phyloP scores from a whole-genome alignment of 768 basidiomycete genomes.

The Suillus americanus region DNA sequence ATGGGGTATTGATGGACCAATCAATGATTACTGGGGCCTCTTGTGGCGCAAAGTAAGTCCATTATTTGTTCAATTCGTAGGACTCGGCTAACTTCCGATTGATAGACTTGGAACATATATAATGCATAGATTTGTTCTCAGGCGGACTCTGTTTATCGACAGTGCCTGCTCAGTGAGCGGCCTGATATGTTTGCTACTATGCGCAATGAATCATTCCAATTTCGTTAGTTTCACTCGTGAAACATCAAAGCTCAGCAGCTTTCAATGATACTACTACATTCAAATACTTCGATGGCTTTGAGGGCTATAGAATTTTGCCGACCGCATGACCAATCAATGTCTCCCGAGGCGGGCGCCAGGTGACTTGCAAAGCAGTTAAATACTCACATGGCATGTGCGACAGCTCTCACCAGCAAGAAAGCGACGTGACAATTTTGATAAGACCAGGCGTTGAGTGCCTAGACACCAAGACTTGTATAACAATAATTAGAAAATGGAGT shows the following conservation, averaged over 20 bases:
- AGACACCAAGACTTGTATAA: background rate
- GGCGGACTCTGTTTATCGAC: background rate
- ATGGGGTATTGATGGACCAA: conserved; percentile 89
- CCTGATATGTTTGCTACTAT: background rate
- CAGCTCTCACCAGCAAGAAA: background rate
- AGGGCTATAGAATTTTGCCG: background rate
- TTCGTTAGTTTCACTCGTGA: background rate
- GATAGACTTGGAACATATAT: conserved; percentile 32
- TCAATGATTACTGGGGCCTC: conserved; percentile 77
- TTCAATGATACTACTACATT: background rate
- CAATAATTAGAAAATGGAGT: background rate
- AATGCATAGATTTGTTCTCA: conserved; percentile 18
- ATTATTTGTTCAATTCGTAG: background rate
- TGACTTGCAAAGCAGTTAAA: background rate
- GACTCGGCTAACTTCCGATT: conserved; percentile 7
- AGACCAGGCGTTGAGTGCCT: background rate
- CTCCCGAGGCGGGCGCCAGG: background rate
- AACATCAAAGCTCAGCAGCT: background rate
- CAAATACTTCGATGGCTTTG: background rate
- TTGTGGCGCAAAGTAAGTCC: conserved; percentile 66
- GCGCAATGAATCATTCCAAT: background rate
- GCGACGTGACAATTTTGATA: background rate
- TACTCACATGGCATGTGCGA: background rate
- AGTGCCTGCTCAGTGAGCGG: background rate
- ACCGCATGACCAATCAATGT: background rate